Evolutionary conservation across 176 grass and related monocot species (phyloP).

Genomic region (Oryza rufipogon): DNA sequence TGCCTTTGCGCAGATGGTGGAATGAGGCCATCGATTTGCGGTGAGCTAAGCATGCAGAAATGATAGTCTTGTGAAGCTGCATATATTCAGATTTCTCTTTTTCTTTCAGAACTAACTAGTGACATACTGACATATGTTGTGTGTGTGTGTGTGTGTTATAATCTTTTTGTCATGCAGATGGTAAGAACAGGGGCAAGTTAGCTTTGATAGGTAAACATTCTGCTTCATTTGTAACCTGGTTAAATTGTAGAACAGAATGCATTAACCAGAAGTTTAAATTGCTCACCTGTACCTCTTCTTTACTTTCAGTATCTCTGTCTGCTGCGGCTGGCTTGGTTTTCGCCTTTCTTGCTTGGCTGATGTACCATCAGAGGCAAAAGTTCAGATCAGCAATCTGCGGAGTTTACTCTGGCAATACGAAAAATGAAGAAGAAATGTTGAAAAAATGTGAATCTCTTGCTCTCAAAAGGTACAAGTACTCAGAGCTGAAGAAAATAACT

Average conservation of each 20-base stretch:
- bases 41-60: neutral
- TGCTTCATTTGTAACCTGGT: neutral
- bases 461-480: slow-evolving; percentile 56
- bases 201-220: slow-evolving; percentile 32
- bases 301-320: slow-evolving; percentile 36
- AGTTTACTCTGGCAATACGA: neutral
- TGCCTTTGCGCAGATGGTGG: slow-evolving; percentile 50
- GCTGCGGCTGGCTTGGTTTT: neutral
- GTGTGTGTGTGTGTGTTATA: too few relatives aligned
- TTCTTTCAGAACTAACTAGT: neutral
- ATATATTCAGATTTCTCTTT: neutral
- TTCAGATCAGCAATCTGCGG: slow-evolving; percentile 13
- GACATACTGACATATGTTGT: too few relatives aligned
- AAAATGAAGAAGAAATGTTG: slow-evolving; percentile 37
- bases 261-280: neutral
- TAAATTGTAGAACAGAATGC: neutral
- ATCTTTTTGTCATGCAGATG: slow-evolving; percentile 23
- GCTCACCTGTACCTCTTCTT: neutral
- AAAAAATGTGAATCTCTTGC: slow-evolving; percentile 54
- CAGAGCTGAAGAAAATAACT: slow-evolving; percentile 59
- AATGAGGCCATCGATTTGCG: neutral
- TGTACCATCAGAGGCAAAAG: slow-evolving; percentile 13
- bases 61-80: neutral
- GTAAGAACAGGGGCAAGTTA: slow-evolving; percentile 8
- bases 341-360: slow-evolving; percentile 23